Evolutionary conservation across 495 filamentous ascomycete genomes (phyloP), one percentile per base, ranked within the genome.

Genomic region (Podospora pseudocomata): DNA sequence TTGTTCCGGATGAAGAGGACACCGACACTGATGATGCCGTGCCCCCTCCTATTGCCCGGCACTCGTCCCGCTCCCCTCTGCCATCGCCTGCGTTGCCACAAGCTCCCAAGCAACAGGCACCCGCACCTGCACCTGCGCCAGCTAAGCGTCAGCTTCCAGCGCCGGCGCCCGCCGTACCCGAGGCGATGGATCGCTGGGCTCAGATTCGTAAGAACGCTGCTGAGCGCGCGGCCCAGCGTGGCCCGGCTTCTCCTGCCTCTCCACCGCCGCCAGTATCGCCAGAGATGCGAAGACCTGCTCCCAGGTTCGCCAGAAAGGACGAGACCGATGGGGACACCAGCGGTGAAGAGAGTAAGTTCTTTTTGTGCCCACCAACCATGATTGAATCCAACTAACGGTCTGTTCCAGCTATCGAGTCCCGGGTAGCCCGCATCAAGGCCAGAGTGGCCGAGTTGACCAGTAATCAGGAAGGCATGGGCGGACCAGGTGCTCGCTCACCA

Each of bases 371-470:
- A 20, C 5, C 15, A 16, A 54, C 19, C 56, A 66, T 72, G 57
- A 75, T 20, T 11, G 16, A 13, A 63, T 2, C 15, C 30, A 32
- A 32, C 77, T 83, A 73, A 83, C 72, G 53, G 53, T 58, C 3
- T 58, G 3, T 32, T n/a, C 60, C 68, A 96, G 92, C 93, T 30
- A 97, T 99, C 71, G 95, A 99, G 78, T 92, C 92, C 54, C 91
- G 95, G 65, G 95, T 97, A 67, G 95, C 95, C 49, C 91, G 96
- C 65, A 99, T 99, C 86, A 97, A 97, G 80, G 96, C 96, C 65
- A 87, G 95, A 49, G 96, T 99, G 60, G 95, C 95, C 59, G 92
- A 97, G 79, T 79, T 99, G 73, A 99, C 96, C 15, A 91, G 91
- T 68, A 91, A 90, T 78, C 59, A 68, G 9, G 75, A 77, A 63